Base-by-base conservation (phyloP, 148 eudicot genomes). In the Cornus kousa region DNA sequence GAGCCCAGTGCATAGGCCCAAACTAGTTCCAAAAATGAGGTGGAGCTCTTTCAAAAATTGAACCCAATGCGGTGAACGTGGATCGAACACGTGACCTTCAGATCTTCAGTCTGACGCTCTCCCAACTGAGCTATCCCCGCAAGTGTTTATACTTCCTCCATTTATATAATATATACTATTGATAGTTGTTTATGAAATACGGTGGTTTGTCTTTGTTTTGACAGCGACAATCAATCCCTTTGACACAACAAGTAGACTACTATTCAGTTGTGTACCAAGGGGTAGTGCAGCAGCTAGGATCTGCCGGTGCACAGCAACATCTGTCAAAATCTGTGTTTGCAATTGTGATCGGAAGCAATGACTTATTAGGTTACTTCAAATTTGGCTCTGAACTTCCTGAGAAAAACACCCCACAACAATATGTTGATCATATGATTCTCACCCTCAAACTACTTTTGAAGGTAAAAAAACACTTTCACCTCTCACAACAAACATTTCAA, bases 51-150 rank as follows among this genome's bases (percentile, higher is more conserved):
- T 28, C 28, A 28, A 28, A 28, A 28, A 28, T 0, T 0, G 28
- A 28, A 0, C 28, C 0, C 28, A 28, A 28, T 90, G 94, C 91
- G 92, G 94, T 92, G 94, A 90, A 85, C 89, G 89, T 87, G 91
- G 94, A 90, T 91, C 94, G 88, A 92, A 90, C 91, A 89, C 88
- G 91, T 83, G 94, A 91, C 94, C 89, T 89, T 89, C 91, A 89
- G 91, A 86, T 86, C 88, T 86, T 89, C 91, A 86, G 89, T 89
- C 88, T 89, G 91, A 87, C 88, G 91, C 91, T 86, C 89, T 88
- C 89, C 89, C 91, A 86, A 88, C 91, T 86, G 91, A 88, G 89
- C 91, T 84, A 85, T 79, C 85, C 87, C 84, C 85, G 85, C 84
- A 1, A 2, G 3, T 57, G 62, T 57, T 57, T 5, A 1, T n/a